Percentiles rank a stretch among this genome's conserved stretches.
Conservation (phyloP, 108 stramenopile genomes). For the Discostella stelligeroides region DNA sequence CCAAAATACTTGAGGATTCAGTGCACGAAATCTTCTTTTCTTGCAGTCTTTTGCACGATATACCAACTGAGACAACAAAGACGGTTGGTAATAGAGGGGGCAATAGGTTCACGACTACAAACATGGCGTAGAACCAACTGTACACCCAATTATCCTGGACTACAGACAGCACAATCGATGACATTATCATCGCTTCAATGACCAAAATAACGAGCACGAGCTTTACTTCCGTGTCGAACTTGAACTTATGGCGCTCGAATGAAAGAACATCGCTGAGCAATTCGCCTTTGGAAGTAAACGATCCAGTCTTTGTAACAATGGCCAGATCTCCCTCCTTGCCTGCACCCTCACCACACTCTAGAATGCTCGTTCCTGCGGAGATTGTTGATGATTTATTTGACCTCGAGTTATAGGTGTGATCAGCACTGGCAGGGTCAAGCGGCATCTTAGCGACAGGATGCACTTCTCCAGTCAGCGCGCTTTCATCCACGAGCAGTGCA, state of each 20-base stretch:
- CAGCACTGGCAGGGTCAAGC: constrained; percentile 43
- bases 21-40: constrained; percentile 65
- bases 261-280: constrained; percentile 64
- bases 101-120: constrained; percentile 43
- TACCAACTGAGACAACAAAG: constrained; percentile 61
- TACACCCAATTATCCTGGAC: constrained; percentile 57
- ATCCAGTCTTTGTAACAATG: constrained; percentile 60
- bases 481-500: constrained; percentile 58
- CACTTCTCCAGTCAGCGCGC: constrained; percentile 68
- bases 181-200: constrained; percentile 50
- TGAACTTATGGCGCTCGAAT: constrained; percentile 69
- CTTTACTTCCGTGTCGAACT: constrained; percentile 68
- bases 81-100: constrained; percentile 73
- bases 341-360: constrained; percentile 48
- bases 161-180: constrained; percentile 42
- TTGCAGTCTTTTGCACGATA: constrained; percentile 60
- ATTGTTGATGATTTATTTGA: constrained; percentile 56
- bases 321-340: constrained; percentile 45
- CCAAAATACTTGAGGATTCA: constrained; percentile 68
- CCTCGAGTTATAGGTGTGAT: constrained; percentile 29
- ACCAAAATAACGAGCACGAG: constrained; percentile 56
- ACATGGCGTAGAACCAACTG: constrained; percentile 62
- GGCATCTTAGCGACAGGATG: constrained; percentile 57
- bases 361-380: constrained; percentile 64
- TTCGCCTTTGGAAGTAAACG: constrained; percentile 65